Evolutionary conservation across 2,329 filamentous ascomycete genomes (phyloP), one percentile per base, ranked within the genome.

Genomic region (Cladosporium colombiae): DNA sequence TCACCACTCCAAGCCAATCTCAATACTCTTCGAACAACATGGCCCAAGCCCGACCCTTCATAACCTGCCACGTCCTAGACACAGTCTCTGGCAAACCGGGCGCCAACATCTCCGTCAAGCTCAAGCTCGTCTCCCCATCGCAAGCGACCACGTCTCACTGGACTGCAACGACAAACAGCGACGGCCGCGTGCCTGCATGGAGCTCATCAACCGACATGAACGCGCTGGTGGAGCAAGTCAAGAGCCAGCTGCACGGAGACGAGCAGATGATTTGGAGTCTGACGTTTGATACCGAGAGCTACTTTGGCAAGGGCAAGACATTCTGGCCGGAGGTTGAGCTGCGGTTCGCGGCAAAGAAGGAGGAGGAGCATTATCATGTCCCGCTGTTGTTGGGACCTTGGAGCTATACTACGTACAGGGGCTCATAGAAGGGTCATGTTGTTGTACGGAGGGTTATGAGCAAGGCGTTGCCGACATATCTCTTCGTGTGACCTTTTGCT

Each of bases 21-120:
- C 49, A 23, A 37, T 21, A 8, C 35, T 21, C 23, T n/a, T 21
- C 60, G 13, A 21, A 23, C 40, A 56, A 52, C n/a, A 59, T 59
- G 56, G 33, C 56, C 10, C 37, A 59, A 46, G 25, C 46, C 49
- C 72, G 71, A 76, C 82, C 76, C 70, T 87, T 86, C 75, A 94
- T 95, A 74, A 94, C 91, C 77, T 94, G 91, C 82, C 91, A 95
- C 82, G 86, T 93, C 78, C 91, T 95, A 77, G 91, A 95, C 83
- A 94, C 91, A 13, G 86, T 88, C n/a, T 81, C 85, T 68, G 91
- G 91, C 74, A 84, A 84, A 65, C 91, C 91, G 25, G 91, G 87
- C 18, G 78, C 83, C 65, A 82, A 83, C 68, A 86, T 95, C 72
- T 83, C 84, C 69, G 90, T 93, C 65, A 87, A 85, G 64, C 86